Percentiles rank a stretch among this genome's conserved stretches.
These are phyloP conservation scores for maize (Zea mays) DNA, from an alignment of 176 grass and related monocot species.

Conservation along the genomic window Zm-B73-REFERENCE-NAM-5.0 NC_050103.1:56211501-56212000, in stretches of 20 bases:
- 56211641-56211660: constrained; percentile 2
- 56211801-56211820: constrained; percentile 28
- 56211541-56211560: too few species aligned
- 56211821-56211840: constrained; percentile 3
- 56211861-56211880: neutral
- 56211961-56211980: too few species aligned
- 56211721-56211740: constrained; percentile 99
- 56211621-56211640: neutral
- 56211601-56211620: neutral
- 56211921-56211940: neutral
- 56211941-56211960: too few species aligned
- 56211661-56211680: neutral
- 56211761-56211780: constrained; percentile 19
- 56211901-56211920: neutral
- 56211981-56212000: too few species aligned
- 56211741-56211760: constrained; percentile 39
- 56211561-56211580: too few species aligned
- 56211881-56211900: constrained; percentile 21
- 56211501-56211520: too few species aligned
- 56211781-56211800: constrained; percentile 29
- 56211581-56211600: neutral
- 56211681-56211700: constrained; percentile 87
- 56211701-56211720: constrained; percentile 99
- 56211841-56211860: constrained; percentile 27
- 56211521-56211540: too few species aligned